Conservation (phyloP, 2,329 filamentous ascomycete genomes). For the Helotiales sp. region DNA sequence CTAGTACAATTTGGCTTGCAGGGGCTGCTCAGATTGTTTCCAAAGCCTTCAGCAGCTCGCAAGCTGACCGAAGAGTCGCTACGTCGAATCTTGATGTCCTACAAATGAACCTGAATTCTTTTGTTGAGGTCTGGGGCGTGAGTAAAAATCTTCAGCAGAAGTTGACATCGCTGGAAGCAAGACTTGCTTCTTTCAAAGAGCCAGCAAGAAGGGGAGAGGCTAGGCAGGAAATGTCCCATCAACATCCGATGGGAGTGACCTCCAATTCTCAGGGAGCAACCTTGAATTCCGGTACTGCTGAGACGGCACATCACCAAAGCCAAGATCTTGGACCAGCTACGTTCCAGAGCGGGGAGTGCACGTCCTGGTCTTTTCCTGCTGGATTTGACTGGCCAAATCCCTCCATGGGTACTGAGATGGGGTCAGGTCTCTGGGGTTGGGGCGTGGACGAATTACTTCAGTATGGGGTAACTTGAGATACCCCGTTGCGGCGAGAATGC, state of each 20-base stretch:
- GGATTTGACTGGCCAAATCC: not conserved
- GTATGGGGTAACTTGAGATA: not conserved
- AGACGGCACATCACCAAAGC: not conserved
- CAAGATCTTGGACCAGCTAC: not conserved
- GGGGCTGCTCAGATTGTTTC: slow-evolving; percentile 18
- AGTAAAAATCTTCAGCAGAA: slow-evolving; percentile 6
- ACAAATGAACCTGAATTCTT: slow-evolving; percentile 7
- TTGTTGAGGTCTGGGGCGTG: slow-evolving; percentile 7
- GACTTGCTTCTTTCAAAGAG: slow-evolving; percentile 1
- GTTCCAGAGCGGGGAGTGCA: not conserved
- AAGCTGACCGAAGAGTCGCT: slow-evolving; percentile 4
- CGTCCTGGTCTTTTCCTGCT: not conserved
- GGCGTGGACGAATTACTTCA: slow-evolving; percentile 7
- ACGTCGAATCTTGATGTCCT: slow-evolving; percentile 23
- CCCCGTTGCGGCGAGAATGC: not conserved
- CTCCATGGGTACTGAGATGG: not conserved
- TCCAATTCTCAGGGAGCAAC: too few relatives aligned
- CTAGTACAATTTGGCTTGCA: slow-evolving; percentile 23
- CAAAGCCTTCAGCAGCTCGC: slow-evolving; percentile 2
- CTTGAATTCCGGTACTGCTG: too few relatives aligned
- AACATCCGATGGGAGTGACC: not conserved
- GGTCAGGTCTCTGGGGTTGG: slow-evolving; percentile 8
- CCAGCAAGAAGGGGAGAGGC: not conserved
- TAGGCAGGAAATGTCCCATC: not conserved
- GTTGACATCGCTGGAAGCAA: slow-evolving; percentile 8